Evolutionary conservation across 2,329 filamentous ascomycete species (phyloP).

Genomic region (Aspergillus cejpii): DNA sequence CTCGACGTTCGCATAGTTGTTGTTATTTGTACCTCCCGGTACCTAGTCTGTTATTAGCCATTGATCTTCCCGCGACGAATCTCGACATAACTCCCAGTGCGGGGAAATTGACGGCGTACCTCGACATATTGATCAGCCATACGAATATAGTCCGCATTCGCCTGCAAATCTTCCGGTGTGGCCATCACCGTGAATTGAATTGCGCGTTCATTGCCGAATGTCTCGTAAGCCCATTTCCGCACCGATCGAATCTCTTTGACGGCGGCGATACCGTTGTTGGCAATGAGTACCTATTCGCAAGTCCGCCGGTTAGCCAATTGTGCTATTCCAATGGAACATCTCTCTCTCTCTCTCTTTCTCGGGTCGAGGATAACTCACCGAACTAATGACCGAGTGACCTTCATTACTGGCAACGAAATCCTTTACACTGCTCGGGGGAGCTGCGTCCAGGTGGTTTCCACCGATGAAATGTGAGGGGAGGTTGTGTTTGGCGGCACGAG

Average conservation of each 20-base stretch:
- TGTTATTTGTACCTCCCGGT: constrained; percentile 97
- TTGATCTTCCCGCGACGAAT: too few species aligned
- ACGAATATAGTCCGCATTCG: constrained; percentile 98
- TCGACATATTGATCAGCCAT: constrained; percentile 99
- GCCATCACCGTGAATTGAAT: constrained; percentile 99
- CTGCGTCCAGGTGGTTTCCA: constrained; percentile 78
- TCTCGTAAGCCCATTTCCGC: constrained; percentile 99
- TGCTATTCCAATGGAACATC: too few species aligned
- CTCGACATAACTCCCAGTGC: too few species aligned
- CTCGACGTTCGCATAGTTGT: constrained; percentile 99
- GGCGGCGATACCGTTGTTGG: constrained; percentile 98
- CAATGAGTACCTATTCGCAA: constrained; percentile 73
- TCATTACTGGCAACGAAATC: constrained; percentile 87
- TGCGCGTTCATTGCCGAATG: constrained; percentile 93
- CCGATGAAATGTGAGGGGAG: constrained; percentile 93
- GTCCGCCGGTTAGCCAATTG: constrained; percentile 8
- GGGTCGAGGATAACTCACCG: constrained; percentile 72
- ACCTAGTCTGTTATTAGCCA: constrained; percentile 48
- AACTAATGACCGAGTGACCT: constrained; percentile 97
- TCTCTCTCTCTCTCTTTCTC: too few species aligned
- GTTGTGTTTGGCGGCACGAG: constrained; percentile 73
- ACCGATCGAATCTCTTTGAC: constrained; percentile 99
- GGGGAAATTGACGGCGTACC: constrained; percentile 36
- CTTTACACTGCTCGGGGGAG: constrained; percentile 79
- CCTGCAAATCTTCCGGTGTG: constrained; percentile 91